Base-by-base conservation (phyloP, 768 basidiomycete genomes). In the Amanita brunnescens region DNA sequence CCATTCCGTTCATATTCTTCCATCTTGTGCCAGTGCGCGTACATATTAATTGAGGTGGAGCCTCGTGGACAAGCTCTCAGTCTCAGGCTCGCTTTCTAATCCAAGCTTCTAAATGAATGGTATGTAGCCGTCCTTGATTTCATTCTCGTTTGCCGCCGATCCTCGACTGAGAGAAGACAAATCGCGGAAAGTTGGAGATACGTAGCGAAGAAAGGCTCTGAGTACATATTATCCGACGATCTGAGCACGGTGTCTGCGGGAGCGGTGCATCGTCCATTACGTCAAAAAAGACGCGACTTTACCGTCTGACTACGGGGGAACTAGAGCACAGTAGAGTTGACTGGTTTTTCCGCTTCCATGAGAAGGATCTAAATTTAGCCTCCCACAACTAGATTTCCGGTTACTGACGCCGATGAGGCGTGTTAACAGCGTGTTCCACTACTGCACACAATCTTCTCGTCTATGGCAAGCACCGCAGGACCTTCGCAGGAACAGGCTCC, bases 101-200 rank as follows among this genome's bases (percentile, higher is more conserved):
- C 33, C 6, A 14, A 7, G 33, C 9, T 14, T 33, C 14, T 14
- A 33, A 10, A 8, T 5, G 16, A 10, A 51, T 56, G 44, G 47
- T 35, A 20, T 35, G 53, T 34, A 16, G 35, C 35, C 54, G 18
- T 55, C 38, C 20, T 20, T 49, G 32, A n/a, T 44, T 23, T 46
- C 52, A n/a, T 20, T 37, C 43, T 43, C 13, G 7, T 47, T 13
- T 6, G 42, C 33, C 9, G 46, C 24, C 12, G 47, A 18, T 7
- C 47, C 40, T 34, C 59, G 55, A 21, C 43, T 61, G 57, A 16
- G 63, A 57, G 14, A 61, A 24, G 66, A 59, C 66, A 70, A 67
- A 35, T 53, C 60, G 20, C 49, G 47, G 46, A 70, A 71, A 16
- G 67, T 43, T 7, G 66, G 60, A 1, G 71, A 71, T 2, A 59